Conservation (phyloP, 495 filamentous ascomycete genomes). For the Tirmania nivea region DNA sequence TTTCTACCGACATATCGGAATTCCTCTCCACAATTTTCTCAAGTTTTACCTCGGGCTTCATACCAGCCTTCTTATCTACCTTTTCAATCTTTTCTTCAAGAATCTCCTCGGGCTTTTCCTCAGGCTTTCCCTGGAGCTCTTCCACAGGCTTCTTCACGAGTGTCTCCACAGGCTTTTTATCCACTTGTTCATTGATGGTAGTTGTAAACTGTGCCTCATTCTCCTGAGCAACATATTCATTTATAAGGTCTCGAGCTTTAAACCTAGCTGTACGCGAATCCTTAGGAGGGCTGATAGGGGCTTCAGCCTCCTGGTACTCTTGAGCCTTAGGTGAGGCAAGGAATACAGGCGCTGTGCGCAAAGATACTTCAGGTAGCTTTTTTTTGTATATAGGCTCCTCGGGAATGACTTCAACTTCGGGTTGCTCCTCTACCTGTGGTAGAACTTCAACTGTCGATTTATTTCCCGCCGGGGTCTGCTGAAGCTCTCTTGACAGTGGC, state of each 20-base stretch:
- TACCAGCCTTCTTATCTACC: too few relatives aligned
- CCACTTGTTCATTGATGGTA: too few relatives aligned
- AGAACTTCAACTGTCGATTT: neutral
- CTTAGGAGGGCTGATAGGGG: neutral
- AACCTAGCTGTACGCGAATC: neutral
- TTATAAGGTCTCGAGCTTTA: neutral
- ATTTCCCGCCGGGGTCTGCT: neutral
- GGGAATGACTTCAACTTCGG: neutral
- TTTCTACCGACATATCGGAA: too few relatives aligned
- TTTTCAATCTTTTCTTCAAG: too few relatives aligned
- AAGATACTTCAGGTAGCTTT: neutral
- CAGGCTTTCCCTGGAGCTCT: too few relatives aligned
- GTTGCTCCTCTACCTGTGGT: neutral
- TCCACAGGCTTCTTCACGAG: too few relatives aligned
- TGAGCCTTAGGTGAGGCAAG: neutral
- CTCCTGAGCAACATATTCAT: neutral
- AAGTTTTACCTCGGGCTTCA: too few relatives aligned
- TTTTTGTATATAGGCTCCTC: neutral
- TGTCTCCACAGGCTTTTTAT: too few relatives aligned
- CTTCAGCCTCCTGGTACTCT: neutral
- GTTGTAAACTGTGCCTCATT: neutral
- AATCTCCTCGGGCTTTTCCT: too few relatives aligned
- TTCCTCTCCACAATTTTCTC: too few relatives aligned
- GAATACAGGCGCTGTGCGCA: neutral
- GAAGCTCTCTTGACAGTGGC: neutral